Conservation (phyloP, 805 yeast species). For the Wickerhamiella sorbophila region DNA sequence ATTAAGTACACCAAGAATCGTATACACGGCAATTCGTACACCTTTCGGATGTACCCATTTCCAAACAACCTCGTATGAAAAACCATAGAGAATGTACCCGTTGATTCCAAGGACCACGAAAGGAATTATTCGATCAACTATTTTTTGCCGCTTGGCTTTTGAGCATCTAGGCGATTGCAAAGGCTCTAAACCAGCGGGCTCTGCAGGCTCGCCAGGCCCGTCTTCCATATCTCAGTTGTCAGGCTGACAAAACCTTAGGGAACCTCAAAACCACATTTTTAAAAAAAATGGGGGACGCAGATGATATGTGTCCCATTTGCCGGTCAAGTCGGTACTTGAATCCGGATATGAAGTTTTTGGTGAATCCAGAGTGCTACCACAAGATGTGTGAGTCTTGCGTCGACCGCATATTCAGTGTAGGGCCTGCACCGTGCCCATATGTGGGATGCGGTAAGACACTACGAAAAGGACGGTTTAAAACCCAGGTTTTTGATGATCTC, state of each 20-base stretch:
- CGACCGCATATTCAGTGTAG: conserved; percentile 81
- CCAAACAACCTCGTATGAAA: conserved; percentile 15
- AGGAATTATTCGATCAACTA: background rate
- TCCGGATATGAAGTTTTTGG: conserved; percentile 81
- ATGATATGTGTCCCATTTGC: conserved; percentile 92
- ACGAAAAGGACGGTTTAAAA: conserved; percentile 78
- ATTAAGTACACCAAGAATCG: conserved; percentile 8
- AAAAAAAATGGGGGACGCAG: conserved; percentile 10
- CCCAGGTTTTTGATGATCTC: conserved; percentile 85
- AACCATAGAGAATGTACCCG: conserved; percentile 15
- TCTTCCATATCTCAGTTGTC: no score
- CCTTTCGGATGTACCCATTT: conserved; percentile 8
- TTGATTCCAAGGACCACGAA: conserved; percentile 7
- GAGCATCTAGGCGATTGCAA: background rate
- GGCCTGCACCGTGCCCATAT: conserved; percentile 96
- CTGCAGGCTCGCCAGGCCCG: background rate
- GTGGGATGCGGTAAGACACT: conserved; percentile 77
- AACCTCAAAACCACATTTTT: no score
- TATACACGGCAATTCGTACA: conserved; percentile 10
- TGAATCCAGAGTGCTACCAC: conserved; percentile 96
- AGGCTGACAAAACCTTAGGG: no score
- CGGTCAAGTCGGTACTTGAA: conserved; percentile 87
- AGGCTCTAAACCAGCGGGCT: background rate
- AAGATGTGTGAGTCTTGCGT: conserved; percentile 94
- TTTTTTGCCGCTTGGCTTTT: background rate